Evolutionary conservation across 169 alveolate genomes (phyloP).

Genomic region (Babesia caballi): DNA sequence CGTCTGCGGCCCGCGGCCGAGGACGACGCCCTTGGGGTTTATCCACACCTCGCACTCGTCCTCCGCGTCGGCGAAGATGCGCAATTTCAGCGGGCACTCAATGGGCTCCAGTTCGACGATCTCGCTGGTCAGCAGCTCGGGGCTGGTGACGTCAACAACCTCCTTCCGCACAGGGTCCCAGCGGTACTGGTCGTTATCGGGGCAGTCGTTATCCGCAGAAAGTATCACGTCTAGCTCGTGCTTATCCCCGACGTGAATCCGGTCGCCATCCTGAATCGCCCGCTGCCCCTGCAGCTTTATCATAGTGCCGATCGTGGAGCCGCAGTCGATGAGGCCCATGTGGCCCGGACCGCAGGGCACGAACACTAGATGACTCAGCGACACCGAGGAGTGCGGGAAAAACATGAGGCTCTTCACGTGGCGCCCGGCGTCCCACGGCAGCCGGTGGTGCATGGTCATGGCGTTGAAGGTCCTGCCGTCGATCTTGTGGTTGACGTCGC

Average conservation of each 20-base stretch:
- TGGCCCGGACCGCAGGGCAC: constrained; percentile 64
- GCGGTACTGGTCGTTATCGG: constrained; percentile 66
- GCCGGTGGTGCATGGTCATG: constrained; percentile 64
- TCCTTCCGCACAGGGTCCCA: constrained; percentile 65
- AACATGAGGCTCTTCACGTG: constrained; percentile 84
- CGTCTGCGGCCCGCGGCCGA: constrained; percentile 84
- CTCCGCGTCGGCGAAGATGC: constrained; percentile 58
- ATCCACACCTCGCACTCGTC: constrained; percentile 71
- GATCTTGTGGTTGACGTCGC: constrained; percentile 73
- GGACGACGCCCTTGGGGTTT: constrained; percentile 78
- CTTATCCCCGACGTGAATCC: constrained; percentile 82
- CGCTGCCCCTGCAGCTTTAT: constrained; percentile 71
- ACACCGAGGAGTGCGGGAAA: constrained; percentile 87
- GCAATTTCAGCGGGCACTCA: constrained; percentile 40
- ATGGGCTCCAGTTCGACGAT: constrained; percentile 18
- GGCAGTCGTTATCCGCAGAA: constrained; percentile 46
- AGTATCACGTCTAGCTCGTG: constrained; percentile 75
- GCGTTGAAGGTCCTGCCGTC: constrained; percentile 73
- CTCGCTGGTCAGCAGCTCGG: not conserved
- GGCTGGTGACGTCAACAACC: constrained; percentile 6
- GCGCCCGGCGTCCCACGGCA: constrained; percentile 91
- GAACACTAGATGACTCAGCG: constrained; percentile 82
- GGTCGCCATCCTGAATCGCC: constrained; percentile 73
- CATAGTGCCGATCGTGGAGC: constrained; percentile 90
- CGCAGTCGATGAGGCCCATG: constrained; percentile 81